Conservation (phyloP, 2,329 filamentous ascomycete species). For the Cytospora piceicola region DNA sequence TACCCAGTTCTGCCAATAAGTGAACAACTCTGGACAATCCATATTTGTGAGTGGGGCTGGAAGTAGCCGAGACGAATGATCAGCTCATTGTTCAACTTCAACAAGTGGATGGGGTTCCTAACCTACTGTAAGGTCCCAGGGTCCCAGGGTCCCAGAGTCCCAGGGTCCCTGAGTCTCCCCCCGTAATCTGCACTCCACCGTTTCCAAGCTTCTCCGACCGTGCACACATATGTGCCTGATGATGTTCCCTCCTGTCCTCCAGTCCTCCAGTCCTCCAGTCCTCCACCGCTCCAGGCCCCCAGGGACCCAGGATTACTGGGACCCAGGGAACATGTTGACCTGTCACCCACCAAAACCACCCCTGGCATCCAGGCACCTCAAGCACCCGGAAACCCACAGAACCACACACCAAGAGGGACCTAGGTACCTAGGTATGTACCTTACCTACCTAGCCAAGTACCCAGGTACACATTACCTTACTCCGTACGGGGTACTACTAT, state of each 20-base stretch:
- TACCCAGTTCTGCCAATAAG: background rate
- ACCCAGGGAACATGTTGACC: background rate
- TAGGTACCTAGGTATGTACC: no score
- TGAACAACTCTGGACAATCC: background rate
- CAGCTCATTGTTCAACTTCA: slow-evolving; percentile 1
- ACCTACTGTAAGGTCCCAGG: background rate
- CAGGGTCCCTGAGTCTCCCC: background rate
- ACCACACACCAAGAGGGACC: background rate
- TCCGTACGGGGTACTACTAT: background rate
- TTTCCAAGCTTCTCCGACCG: slow-evolving; percentile 1
- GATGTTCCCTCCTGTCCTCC: background rate
- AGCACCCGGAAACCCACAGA: background rate
- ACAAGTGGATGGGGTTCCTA: background rate
- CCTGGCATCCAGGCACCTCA: background rate
- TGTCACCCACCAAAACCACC: background rate
- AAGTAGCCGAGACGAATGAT: slow-evolving; percentile 15
- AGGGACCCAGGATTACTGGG: no score
- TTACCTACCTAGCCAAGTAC: no score
- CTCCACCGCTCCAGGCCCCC: slow-evolving; percentile 1
- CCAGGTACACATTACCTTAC: background rate
- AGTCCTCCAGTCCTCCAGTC: background rate
- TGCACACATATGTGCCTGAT: background rate
- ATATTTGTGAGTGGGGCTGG: slow-evolving; percentile 18
- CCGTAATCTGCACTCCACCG: slow-evolving; percentile 4
- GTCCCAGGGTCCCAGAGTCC: background rate